Evolutionary conservation across 495 filamentous ascomycete species (phyloP).

Genomic region (Trichocladium uniseriatum): DNA sequence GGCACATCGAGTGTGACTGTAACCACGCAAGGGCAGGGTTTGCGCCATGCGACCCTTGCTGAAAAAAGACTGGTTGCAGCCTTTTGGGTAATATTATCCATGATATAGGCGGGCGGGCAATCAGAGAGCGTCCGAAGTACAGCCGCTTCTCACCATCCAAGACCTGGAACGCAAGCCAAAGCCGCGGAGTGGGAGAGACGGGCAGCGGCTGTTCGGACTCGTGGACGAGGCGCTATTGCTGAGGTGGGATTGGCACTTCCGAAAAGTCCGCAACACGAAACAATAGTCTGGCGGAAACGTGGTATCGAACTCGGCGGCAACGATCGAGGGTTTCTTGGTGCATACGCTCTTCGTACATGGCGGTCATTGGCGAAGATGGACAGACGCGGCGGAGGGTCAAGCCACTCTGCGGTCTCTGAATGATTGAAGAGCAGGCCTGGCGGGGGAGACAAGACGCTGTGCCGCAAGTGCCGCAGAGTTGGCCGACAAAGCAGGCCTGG

Average conservation of each 20-base stretch:
- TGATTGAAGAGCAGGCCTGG: not conserved
- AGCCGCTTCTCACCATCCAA: slow-evolving; percentile 23
- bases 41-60: slow-evolving; percentile 15
- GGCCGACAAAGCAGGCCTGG: slow-evolving; percentile 14
- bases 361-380: too few relatives aligned
- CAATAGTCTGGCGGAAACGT: not conserved
- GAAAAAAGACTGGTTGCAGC: slow-evolving; percentile 1
- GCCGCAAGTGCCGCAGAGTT: slow-evolving; percentile 19
- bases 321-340: too few relatives aligned
- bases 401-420: too few relatives aligned
- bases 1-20: too few relatives aligned
- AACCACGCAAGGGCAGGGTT: too few relatives aligned
- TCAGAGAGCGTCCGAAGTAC: slow-evolving; percentile 32
- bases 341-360: not conserved
- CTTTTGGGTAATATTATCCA: slow-evolving; percentile 14
- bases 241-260: not conserved
- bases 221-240: too few relatives aligned
- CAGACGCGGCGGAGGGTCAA: too few relatives aligned
- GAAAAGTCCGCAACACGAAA: slow-evolving; percentile 1
- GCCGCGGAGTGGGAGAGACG: slow-evolving; percentile 2
- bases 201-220: not conserved
- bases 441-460: slow-evolving; percentile 8
- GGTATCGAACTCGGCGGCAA: not conserved
- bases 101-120: slow-evolving; percentile 28
- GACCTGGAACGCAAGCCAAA: slow-evolving; percentile 9